These are phyloP conservation scores for Penicillium taxi DNA, from an alignment of 495 filamentous ascomycete genomes.

Conservation along the genomic window DNA sequence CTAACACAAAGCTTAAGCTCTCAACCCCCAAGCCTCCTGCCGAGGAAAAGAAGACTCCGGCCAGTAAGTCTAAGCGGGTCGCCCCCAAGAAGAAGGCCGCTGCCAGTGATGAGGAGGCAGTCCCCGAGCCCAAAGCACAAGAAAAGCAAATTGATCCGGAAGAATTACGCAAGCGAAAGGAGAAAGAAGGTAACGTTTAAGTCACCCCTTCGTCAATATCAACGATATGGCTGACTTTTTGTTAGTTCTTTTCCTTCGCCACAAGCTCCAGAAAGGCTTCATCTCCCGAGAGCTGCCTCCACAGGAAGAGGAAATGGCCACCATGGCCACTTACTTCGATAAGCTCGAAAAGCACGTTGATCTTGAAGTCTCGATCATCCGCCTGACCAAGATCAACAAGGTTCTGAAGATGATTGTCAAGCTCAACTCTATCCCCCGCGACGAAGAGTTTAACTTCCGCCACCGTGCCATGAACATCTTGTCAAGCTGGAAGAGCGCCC, in stretches of 20 bases:
- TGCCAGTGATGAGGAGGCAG: slow-evolving; percentile 38
- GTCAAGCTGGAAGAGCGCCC: slow-evolving; percentile 71
- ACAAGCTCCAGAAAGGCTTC: slow-evolving; percentile 87
- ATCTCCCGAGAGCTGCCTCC: slow-evolving; percentile 72
- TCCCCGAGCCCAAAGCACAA: slow-evolving; percentile 39
- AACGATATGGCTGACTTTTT: slow-evolving; percentile 5
- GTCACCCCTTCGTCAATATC: neutral
- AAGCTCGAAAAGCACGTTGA: slow-evolving; percentile 74
- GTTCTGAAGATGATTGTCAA: slow-evolving; percentile 87
- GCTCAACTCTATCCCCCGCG: slow-evolving; percentile 68
- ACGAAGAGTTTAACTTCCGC: slow-evolving; percentile 81
- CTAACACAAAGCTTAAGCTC: slow-evolving; percentile 46
- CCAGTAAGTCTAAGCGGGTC: slow-evolving; percentile 54
- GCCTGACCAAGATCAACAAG: slow-evolving; percentile 86
- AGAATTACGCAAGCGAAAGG: slow-evolving; percentile 55
- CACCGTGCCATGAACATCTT: slow-evolving; percentile 63
- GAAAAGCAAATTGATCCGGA: slow-evolving; percentile 50
- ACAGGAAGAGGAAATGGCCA: slow-evolving; percentile 79
- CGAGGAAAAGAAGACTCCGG: slow-evolving; percentile 44
- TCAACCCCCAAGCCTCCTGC: slow-evolving; percentile 45
- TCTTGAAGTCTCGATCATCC: slow-evolving; percentile 78
- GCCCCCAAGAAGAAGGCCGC: slow-evolving; percentile 32
- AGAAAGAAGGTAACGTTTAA: slow-evolving; percentile 56
- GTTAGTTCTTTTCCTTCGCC: slow-evolving; percentile 70
- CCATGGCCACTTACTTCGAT: slow-evolving; percentile 68